These are phyloP conservation scores for Heteromeles arbutifolia DNA, from an alignment of 306 rosid species.

Conservation along the genomic window DNA sequence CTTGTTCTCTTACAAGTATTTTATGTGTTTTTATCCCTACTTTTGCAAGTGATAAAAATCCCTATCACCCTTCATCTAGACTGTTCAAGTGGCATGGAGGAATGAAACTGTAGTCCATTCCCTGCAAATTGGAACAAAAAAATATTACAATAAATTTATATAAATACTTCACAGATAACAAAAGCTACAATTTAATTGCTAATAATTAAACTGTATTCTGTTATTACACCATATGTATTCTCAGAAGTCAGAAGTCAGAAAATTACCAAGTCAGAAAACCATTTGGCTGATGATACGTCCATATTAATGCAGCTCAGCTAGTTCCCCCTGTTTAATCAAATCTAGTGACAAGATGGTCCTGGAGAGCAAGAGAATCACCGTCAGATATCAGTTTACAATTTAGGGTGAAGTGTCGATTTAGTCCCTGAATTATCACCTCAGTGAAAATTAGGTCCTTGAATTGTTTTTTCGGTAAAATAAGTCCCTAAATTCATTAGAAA, in stretches of 20 bases:
- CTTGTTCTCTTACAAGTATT: too few species aligned
- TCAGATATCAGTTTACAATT: background rate
- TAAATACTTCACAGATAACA: background rate
- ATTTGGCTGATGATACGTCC: conserved; percentile 30
- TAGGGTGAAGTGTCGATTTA: too few species aligned
- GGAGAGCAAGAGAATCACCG: background rate
- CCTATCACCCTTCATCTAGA: conserved; percentile 26
- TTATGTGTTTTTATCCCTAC: too few species aligned
- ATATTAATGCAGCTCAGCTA: conserved; percentile 3
- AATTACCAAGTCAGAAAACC: conserved; percentile 53
- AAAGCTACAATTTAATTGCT: background rate
- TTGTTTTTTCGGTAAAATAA: too few species aligned
- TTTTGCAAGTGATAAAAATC: too few species aligned
- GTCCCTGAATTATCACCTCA: too few species aligned
- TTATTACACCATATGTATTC: too few species aligned
- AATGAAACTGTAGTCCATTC: conserved; percentile 32
- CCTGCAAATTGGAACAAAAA: conserved; percentile 24
- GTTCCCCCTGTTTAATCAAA: background rate
- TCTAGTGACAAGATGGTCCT: background rate
- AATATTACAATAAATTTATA: background rate
- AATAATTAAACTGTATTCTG: too few species aligned
- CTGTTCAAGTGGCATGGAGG: conserved; percentile 19
- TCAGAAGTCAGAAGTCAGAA: background rate
- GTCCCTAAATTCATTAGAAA: too few species aligned
- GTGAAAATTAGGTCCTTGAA: too few species aligned